phyloP scores from a whole-genome alignment of 768 basidiomycete genomes.

The Naganishia randhawae region DNA sequence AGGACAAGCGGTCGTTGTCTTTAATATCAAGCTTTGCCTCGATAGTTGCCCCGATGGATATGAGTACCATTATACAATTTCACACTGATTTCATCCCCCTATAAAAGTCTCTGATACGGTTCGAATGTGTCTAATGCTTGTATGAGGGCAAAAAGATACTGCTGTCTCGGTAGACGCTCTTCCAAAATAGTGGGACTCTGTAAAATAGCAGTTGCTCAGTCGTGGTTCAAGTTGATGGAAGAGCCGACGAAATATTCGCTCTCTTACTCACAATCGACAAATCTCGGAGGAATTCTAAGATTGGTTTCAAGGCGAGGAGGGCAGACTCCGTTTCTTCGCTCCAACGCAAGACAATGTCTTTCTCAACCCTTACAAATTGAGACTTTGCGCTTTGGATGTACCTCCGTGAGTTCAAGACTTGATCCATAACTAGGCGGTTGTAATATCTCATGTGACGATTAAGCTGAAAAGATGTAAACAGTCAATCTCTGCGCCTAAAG shows the following conservation, averaged over 20 bases:
- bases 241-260: background rate
- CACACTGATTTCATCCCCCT: background rate
- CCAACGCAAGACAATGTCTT: conserved; percentile 27
- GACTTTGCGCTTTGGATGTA: conserved; percentile 24
- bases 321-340: conserved; percentile 20
- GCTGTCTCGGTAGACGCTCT: conserved; percentile 7
- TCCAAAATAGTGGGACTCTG: conserved; percentile 10
- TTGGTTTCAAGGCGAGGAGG: background rate
- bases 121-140: conserved; percentile 12
- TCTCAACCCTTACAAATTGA: conserved; percentile 25
- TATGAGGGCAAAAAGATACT: conserved; percentile 3
- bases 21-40: no score
- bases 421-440: conserved; percentile 24
- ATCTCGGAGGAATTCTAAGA: conserved; percentile 11
- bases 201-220: background rate
- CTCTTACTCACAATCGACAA: background rate
- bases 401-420: conserved; percentile 13
- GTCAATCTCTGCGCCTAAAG: background rate
- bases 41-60: background rate
- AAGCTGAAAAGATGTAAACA: conserved; percentile 7
- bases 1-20: no score
- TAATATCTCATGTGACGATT: conserved; percentile 25
- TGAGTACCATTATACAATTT: background rate
- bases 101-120: conserved; percentile 19
- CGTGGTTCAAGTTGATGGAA: background rate